Evolutionary conservation across 148 eudicot genomes (phyloP), one percentile per base, ranked within the genome.

Genomic region (Spergularia bocconei): DNA sequence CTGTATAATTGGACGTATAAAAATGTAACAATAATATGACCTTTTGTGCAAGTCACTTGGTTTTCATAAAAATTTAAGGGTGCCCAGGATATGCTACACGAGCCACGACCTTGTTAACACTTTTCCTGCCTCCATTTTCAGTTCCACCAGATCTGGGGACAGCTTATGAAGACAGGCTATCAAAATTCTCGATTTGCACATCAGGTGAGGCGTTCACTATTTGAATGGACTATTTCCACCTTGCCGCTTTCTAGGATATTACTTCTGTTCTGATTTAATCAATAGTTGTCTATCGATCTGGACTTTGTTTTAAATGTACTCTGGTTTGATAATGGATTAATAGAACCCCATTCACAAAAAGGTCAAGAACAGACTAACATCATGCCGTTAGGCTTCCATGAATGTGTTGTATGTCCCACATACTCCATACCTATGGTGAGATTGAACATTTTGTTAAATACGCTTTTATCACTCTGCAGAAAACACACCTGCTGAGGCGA

Each of bases 151-250:
- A 90, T 92, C 10, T 94, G 98, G 98, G 98, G 98, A 66, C 98
- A 94, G 76, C 97, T 94, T 76, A 90, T 94, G 98, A 91, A 92
- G 85, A 92, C 97, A 41, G 98, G 98, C 54, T 91, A 88, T 79
- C 98, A 94, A 82, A 94, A 91, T 79, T 94, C 98, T 29, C 97
- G 98, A 50, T 94, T 91, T 79, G 96, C 98, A 10, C 98, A 94
- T 83, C 98, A 94, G 97, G 98, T 94, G 50, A 72, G 78, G 19
- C 15, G n/a, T 63, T 7, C n/a, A 52, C 51, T 60, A 44, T 70
- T 14, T 56, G 25, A 62, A 55, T 69, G 29, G 66, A 63, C 65
- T 56, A 13, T 61, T 4, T 17, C 41, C 52, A 20, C 51, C 61
- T 8, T n/a, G 8, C 63, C 13, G 25, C 8, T 7, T 38, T 13